Evolutionary conservation across 352 stramenopile genomes (phyloP).

Genomic region (Phytophthora crassamura): DNA sequence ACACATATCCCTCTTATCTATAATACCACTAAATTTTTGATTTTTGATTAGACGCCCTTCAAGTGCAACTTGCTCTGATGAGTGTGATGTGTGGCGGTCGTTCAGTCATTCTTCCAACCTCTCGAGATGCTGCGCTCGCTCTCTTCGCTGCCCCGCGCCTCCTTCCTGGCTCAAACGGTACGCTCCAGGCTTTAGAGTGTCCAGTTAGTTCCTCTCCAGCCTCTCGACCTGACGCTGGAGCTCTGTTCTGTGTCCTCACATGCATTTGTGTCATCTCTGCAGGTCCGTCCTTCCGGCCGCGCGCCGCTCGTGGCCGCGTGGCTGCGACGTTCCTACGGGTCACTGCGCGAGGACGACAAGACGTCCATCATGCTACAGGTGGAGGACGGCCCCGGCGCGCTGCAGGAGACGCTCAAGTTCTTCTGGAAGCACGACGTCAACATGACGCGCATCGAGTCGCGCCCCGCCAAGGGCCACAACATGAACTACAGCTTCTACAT

Average conservation of each 20-base stretch:
- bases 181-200: too few species aligned
- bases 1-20: too few species aligned
- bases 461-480: slow-evolving; percentile 86
- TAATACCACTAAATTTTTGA: too few species aligned
- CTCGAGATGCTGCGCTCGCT: slow-evolving; percentile 29
- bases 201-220: neutral
- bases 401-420: slow-evolving; percentile 96
- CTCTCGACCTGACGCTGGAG: neutral
- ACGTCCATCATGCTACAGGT: slow-evolving; percentile 83
- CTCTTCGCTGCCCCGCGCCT: slow-evolving; percentile 16
- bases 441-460: slow-evolving; percentile 96
- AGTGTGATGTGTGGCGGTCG: too few species aligned
- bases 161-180: slow-evolving; percentile 19
- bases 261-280: too few species aligned
- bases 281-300: slow-evolving; percentile 20
- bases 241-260: neutral
- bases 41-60: too few species aligned
- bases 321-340: slow-evolving; percentile 28
- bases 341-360: slow-evolving; percentile 59
- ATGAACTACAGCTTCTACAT: slow-evolving; percentile 94
- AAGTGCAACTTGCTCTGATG: too few species aligned
- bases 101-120: too few species aligned
- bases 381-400: slow-evolving; percentile 79
- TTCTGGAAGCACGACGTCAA: slow-evolving; percentile 99
- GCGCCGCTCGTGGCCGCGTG: slow-evolving; percentile 8